Percentiles rank a stretch among this genome's conserved stretches.
These are phyloP conservation scores for Butyriboletus appendiculatus DNA, from an alignment of 1,284 basidiomycete genomes.

Conservation along the genomic window DNA sequence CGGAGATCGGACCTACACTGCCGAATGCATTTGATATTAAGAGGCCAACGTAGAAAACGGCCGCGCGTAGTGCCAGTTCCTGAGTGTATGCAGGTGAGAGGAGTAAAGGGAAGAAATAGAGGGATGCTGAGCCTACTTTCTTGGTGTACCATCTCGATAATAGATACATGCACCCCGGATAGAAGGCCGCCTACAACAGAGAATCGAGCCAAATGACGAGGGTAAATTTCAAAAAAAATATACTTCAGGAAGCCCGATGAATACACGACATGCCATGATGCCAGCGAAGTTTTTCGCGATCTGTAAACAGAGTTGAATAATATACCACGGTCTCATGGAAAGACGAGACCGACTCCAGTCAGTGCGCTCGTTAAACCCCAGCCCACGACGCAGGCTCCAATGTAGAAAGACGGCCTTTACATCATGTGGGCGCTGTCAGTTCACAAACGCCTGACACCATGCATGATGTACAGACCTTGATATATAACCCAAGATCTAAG, in stretches of 20 bases:
- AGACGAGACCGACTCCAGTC: slow-evolving; percentile 50
- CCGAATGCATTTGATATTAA: slow-evolving; percentile 80
- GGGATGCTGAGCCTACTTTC: slow-evolving; percentile 39
- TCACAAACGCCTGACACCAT: background rate
- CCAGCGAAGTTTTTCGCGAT: slow-evolving; percentile 55
- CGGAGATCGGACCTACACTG: slow-evolving; percentile 43
- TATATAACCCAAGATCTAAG: slow-evolving; percentile 54
- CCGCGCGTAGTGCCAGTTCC: slow-evolving; percentile 70
- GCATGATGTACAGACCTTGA: slow-evolving; percentile 38
- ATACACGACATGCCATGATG: slow-evolving; percentile 58
- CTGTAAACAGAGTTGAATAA: slow-evolving; percentile 33
- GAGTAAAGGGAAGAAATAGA: background rate
- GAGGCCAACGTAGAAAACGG: slow-evolving; percentile 66
- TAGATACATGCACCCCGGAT: slow-evolving; percentile 62
- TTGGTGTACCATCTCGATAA: slow-evolving; percentile 69
- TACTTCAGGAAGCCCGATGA: slow-evolving; percentile 65
- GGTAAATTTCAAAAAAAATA: too few species aligned
- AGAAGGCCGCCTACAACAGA: slow-evolving; percentile 53
- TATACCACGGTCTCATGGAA: background rate
- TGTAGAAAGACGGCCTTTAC: slow-evolving; percentile 60
- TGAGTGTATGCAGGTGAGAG: slow-evolving; percentile 21
- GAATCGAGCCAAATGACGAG: background rate
- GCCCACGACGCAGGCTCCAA: slow-evolving; percentile 56
- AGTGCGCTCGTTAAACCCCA: slow-evolving; percentile 66
- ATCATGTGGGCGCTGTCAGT: background rate